Percentiles rank a stretch among this genome's conserved stretches.
Evolutionary conservation across 2,329 filamentous ascomycete genomes (phyloP).

Genomic region (Samsoniella hepiali): DNA sequence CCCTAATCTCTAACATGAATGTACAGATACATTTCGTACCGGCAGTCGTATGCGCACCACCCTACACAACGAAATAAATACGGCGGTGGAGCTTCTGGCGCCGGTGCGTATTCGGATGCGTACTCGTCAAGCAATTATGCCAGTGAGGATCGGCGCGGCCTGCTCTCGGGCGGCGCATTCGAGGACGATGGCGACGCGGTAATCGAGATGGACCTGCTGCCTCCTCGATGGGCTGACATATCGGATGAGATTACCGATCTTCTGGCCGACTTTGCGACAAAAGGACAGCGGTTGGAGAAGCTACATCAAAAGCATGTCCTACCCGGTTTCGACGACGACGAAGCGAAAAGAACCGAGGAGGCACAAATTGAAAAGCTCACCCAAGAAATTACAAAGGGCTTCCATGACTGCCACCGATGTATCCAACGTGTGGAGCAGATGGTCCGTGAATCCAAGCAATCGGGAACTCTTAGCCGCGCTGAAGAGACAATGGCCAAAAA

Average conservation of each 20-base stretch:
- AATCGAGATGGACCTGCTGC: conserved; percentile 96
- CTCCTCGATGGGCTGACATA: conserved; percentile 91
- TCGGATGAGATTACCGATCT: conserved; percentile 89
- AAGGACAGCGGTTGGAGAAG: conserved; percentile 82
- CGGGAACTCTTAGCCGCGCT: conserved; percentile 69
- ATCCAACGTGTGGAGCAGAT: conserved; percentile 87
- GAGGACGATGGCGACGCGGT: conserved; percentile 88
- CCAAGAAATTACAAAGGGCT: conserved; percentile 81
- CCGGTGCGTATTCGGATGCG: conserved; percentile 57
- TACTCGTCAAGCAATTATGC: conserved; percentile 48
- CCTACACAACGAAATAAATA: conserved; percentile 80
- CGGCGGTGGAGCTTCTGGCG: conserved; percentile 45
- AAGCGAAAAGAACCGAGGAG: conserved; percentile 82
- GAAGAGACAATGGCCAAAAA: conserved; percentile 97
- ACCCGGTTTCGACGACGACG: conserved; percentile 94
- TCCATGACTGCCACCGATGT: conserved; percentile 84
- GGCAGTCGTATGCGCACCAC: conserved; percentile 95
- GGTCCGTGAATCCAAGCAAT: conserved; percentile 74
- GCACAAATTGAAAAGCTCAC: conserved; percentile 86
- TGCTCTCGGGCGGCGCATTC: conserved; percentile 76
- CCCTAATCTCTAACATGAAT: conserved; percentile 26
- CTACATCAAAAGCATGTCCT: conserved; percentile 96
- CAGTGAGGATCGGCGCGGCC: conserved; percentile 63
- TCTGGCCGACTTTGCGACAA: conserved; percentile 74
- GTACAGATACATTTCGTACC: conserved; percentile 91